Evolutionary conservation across 768 basidiomycete genomes (phyloP).

Genomic region (Tricholoma flavovirens): DNA sequence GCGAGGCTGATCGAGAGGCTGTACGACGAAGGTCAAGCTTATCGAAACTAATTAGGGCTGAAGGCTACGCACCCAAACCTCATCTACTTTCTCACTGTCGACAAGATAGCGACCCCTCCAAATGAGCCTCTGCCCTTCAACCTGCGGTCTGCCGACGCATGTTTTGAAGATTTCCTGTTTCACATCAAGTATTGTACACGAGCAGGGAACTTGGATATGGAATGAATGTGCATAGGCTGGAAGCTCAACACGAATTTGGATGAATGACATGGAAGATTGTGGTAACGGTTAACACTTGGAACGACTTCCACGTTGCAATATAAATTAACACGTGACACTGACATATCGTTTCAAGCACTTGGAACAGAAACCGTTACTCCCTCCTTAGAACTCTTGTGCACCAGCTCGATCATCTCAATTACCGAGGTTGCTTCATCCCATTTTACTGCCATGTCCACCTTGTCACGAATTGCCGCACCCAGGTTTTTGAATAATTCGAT

Average conservation of each 20-base stretch:
- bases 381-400: slow-evolving; percentile 58
- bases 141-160: slow-evolving; percentile 60
- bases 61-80: slow-evolving; percentile 51
- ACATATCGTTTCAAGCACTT: background rate
- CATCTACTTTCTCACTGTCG: slow-evolving; percentile 59
- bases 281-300: background rate
- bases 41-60: slow-evolving; percentile 7
- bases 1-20: slow-evolving; percentile 54
- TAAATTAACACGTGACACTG: slow-evolving; percentile 6
- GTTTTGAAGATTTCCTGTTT: slow-evolving; percentile 57
- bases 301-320: slow-evolving; percentile 19
- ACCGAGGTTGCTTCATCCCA: slow-evolving; percentile 70
- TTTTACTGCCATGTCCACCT: slow-evolving; percentile 52
- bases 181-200: slow-evolving; percentile 52
- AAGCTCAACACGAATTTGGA: slow-evolving; percentile 63
- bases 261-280: slow-evolving; percentile 30
- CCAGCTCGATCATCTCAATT: slow-evolving; percentile 75
- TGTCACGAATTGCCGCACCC: slow-evolving; percentile 53
- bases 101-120: slow-evolving; percentile 65
- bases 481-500: slow-evolving; percentile 59
- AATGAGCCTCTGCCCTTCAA: slow-evolving; percentile 72
- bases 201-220: slow-evolving; percentile 40
- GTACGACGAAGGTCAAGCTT: slow-evolving; percentile 6
- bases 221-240: slow-evolving; percentile 73
- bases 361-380: slow-evolving; percentile 37